A percentile compares a stretch with the other conserved stretches of the same genome.
These are phyloP conservation scores for Sclerotinia spermophila DNA, from an alignment of 2,329 filamentous ascomycete species.

Conservation along the genomic window DNA sequence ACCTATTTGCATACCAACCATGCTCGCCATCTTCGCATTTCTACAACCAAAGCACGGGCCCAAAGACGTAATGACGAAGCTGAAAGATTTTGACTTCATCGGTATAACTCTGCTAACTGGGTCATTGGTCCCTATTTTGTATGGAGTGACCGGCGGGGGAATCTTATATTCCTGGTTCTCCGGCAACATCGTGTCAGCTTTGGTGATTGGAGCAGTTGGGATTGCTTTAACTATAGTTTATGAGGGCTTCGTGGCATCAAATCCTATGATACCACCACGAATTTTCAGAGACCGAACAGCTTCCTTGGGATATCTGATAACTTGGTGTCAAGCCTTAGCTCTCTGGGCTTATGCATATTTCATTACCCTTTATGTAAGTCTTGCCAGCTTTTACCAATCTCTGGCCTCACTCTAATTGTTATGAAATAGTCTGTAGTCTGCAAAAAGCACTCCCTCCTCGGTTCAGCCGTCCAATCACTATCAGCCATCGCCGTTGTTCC, in stretches of 20 bases:
- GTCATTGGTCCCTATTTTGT: slow-evolving; percentile 41
- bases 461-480: not conserved
- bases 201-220: slow-evolving; percentile 50
- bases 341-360: slow-evolving; percentile 26
- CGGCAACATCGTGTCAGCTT: slow-evolving; percentile 55
- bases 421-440: not conserved
- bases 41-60: slow-evolving; percentile 13
- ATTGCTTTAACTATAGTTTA: slow-evolving; percentile 50
- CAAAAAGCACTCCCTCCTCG: not conserved
- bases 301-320: slow-evolving; percentile 39
- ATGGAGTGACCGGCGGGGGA: slow-evolving; percentile 60
- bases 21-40: slow-evolving; percentile 20
- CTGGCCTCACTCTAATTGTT: not conserved
- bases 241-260: slow-evolving; percentile 38
- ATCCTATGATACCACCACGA: slow-evolving; percentile 38
- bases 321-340: slow-evolving; percentile 21
- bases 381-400: not conserved
- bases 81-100: slow-evolving; percentile 56
- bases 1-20: slow-evolving; percentile 21
- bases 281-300: slow-evolving; percentile 44
- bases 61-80: slow-evolving; percentile 19
- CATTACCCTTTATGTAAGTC: slow-evolving; percentile 21
- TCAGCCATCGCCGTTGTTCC: not conserved
- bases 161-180: slow-evolving; percentile 60
- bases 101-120: slow-evolving; percentile 42